A percentile compares a stretch with the other conserved stretches of the same genome.
Evolutionary conservation across 257 asterid genomes (phyloP).

Genomic region (Gardenia jasminoides): DNA sequence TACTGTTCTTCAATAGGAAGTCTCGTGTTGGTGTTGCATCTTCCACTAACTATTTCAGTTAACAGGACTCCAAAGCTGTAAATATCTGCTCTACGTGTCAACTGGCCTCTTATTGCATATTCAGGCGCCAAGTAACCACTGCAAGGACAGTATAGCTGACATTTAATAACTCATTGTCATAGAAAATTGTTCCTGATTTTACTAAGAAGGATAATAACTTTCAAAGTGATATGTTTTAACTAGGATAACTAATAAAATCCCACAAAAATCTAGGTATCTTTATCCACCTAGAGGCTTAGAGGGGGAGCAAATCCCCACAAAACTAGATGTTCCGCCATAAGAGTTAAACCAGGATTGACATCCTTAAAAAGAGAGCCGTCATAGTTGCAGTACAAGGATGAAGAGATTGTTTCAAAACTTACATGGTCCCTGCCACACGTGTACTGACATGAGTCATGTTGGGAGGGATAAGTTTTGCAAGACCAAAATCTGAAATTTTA

Average conservation of each 20-base stretch:
- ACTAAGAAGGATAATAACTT: background rate
- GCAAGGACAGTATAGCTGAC: conserved; percentile 21
- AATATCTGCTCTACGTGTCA: conserved; percentile 78
- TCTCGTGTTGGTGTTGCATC: conserved; percentile 79
- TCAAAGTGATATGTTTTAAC: background rate
- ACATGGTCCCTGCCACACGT: conserved; percentile 97
- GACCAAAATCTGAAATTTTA: conserved; percentile 92
- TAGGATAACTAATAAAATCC: background rate
- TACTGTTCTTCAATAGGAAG: conserved; percentile 78
- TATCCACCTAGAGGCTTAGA: background rate
- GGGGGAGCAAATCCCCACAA: background rate
- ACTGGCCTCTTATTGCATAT: conserved; percentile 85
- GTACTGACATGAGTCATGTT: conserved; percentile 90
- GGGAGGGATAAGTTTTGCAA: conserved; percentile 88
- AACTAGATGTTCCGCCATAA: too few species aligned
- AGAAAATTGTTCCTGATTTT: background rate
- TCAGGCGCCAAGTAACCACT: conserved; percentile 99
- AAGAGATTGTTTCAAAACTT: conserved; percentile 29
- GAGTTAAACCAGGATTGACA: background rate
- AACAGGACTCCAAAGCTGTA: conserved; percentile 96
- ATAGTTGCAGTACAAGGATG: conserved; percentile 7
- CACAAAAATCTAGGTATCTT: background rate
- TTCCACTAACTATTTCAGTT: conserved; percentile 87
- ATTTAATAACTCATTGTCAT: background rate
- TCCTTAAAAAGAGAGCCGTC: background rate